Percentiles rank a stretch among this genome's conserved stretches.
phyloP scores from a whole-genome alignment of 2,329 filamentous ascomycete genomes.

The Pseudopithomyces maydicus region DNA sequence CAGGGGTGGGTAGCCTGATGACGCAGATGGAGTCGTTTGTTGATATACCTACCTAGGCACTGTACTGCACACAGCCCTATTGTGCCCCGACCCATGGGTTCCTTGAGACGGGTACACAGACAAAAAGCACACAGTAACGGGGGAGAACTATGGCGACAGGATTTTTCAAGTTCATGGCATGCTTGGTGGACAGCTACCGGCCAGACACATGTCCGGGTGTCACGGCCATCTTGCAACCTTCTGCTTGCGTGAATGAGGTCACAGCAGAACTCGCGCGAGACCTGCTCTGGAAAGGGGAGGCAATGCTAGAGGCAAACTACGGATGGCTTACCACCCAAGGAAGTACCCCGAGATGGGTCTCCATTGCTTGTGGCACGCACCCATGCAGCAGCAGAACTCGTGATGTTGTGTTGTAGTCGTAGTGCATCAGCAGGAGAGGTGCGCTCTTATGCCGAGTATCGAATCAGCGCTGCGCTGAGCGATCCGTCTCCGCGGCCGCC shows the following conservation, averaged over 20 bases:
- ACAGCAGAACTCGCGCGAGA: conserved; percentile 1
- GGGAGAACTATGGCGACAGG: no score
- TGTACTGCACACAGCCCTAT: background rate
- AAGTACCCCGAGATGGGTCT: background rate
- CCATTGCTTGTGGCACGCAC: background rate
- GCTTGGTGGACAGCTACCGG: no score
- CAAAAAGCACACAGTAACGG: no score
- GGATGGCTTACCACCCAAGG: background rate
- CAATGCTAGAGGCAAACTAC: background rate
- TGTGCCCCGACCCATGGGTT: no score
- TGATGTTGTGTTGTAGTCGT: conserved; percentile 11
- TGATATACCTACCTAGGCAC: background rate
- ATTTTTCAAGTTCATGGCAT: no score
- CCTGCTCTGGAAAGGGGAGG: background rate
- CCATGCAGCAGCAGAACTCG: conserved; percentile 4
- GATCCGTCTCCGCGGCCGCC: background rate
- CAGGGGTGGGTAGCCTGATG: background rate
- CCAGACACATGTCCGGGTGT: no score
- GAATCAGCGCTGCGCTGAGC: background rate
- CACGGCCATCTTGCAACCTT: background rate
- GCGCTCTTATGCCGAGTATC: background rate
- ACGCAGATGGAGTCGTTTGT: background rate
- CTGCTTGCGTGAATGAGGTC: background rate
- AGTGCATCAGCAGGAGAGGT: conserved; percentile 5
- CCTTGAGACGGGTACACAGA: no score